Conservation (phyloP, 495 filamentous ascomycete species). For the Parmelia sp. region DNA sequence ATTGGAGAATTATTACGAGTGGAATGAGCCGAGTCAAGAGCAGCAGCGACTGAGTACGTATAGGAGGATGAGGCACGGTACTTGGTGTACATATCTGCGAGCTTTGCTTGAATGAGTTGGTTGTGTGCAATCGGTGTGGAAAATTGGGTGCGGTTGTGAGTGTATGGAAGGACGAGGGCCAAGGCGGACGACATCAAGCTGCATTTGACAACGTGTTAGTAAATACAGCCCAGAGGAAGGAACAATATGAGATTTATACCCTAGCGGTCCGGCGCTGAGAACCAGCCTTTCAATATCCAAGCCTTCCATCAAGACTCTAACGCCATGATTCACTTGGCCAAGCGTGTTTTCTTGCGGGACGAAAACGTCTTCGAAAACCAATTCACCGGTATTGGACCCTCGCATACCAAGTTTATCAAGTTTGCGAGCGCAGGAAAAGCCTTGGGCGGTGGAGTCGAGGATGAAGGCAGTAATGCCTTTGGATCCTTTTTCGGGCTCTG, state of each 20-base stretch:
- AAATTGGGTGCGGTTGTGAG: conserved; percentile 86
- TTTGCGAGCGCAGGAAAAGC: conserved; percentile 84
- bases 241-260: conserved; percentile 36
- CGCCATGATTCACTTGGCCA: conserved; percentile 72
- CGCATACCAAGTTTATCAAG: conserved; percentile 98
- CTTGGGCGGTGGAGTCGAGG: conserved; percentile 63
- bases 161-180: conserved; percentile 83
- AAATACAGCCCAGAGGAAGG: not conserved
- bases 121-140: conserved; percentile 81
- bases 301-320: conserved; percentile 91
- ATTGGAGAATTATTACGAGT: conserved; percentile 45
- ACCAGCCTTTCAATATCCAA: conserved; percentile 92
- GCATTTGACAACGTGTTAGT: not conserved
- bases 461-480: conserved; percentile 96
- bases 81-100: conserved; percentile 97
- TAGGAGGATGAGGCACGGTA: conserved; percentile 73
- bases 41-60: conserved; percentile 68
- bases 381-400: conserved; percentile 91
- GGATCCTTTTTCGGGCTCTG: conserved; percentile 67
- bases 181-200: conserved; percentile 91
- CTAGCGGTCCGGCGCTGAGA: conserved; percentile 81
- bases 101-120: conserved; percentile 86
- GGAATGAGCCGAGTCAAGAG: conserved; percentile 71
- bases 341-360: conserved; percentile 78
- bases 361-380: conserved; percentile 88